A percentile compares a stretch with the other conserved stretches of the same genome.
These are phyloP conservation scores for Gaeumannomyces tritici DNA, from an alignment of 2,329 filamentous ascomycete genomes.

Conservation along the genomic window DNA sequence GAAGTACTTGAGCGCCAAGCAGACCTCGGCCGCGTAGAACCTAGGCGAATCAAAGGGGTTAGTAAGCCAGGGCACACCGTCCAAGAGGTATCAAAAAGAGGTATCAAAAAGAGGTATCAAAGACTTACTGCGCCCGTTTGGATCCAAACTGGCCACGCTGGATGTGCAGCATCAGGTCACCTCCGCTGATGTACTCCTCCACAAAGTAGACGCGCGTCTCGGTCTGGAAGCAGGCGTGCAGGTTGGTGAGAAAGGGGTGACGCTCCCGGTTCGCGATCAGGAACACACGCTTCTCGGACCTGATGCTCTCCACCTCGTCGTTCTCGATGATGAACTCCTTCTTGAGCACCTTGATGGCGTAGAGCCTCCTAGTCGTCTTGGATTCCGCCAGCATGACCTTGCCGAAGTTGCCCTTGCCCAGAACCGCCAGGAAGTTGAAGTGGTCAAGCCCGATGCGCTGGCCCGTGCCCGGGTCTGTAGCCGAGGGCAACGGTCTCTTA, in stretches of 20 bases:
- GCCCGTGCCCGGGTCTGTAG: slow-evolving; percentile 63
- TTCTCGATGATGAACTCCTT: slow-evolving; percentile 99
- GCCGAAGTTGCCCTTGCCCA: slow-evolving; percentile 98
- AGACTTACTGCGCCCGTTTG: slow-evolving; percentile 82
- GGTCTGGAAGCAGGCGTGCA: slow-evolving; percentile 98
- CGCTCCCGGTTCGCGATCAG: slow-evolving; percentile 93
- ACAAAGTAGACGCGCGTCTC: slow-evolving; percentile 98
- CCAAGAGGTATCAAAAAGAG: no score
- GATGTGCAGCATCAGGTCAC: slow-evolving; percentile 98
- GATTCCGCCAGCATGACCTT: slow-evolving; percentile 99
- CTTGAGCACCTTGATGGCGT: slow-evolving; percentile 98
- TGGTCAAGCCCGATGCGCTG: slow-evolving; percentile 90
- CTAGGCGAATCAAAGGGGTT: slow-evolving; percentile 27
- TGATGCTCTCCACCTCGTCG: slow-evolving; percentile 95
- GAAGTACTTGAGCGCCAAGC: slow-evolving; percentile 95
- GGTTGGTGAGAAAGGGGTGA: slow-evolving; percentile 87
- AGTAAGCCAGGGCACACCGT: slow-evolving; percentile 5
- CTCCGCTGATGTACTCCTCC: slow-evolving; percentile 98
- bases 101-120: neutral
- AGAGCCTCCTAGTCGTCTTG: slow-evolving; percentile 82
- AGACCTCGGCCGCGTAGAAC: slow-evolving; percentile 97
- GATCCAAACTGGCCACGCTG: slow-evolving; percentile 93
- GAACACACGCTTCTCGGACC: slow-evolving; percentile 96
- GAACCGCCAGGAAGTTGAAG: slow-evolving; percentile 97
- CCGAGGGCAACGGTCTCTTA: slow-evolving; percentile 57